phyloP scores from a whole-genome alignment of 2,329 filamentous ascomycete species.

The Xylaria arbuscula region DNA sequence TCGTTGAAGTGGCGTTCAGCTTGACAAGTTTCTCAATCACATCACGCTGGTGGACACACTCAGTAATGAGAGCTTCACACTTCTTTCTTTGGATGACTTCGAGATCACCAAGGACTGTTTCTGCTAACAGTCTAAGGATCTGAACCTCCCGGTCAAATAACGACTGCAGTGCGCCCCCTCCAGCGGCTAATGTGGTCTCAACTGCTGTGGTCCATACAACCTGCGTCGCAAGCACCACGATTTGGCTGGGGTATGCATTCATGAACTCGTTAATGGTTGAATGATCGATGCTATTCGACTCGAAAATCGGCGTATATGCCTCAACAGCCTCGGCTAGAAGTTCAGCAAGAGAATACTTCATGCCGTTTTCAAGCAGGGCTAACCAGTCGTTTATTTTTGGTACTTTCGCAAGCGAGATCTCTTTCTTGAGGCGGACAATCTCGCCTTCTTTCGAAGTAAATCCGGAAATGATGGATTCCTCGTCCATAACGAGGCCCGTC shows the following conservation, averaged over 20 bases:
- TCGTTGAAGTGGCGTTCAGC: constrained; percentile 77
- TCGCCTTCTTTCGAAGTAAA: constrained; percentile 97
- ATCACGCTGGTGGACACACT: constrained; percentile 97
- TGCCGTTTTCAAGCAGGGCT: constrained; percentile 88
- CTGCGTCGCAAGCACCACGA: constrained; percentile 94
- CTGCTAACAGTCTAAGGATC: constrained; percentile 85
- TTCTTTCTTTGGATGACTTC: constrained; percentile 90
- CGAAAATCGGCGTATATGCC: constrained; percentile 83
- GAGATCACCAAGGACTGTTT: constrained; percentile 89
- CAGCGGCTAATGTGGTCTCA: constrained; percentile 77
- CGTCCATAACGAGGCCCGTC: constrained; percentile 89
- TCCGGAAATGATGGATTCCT: constrained; percentile 87
- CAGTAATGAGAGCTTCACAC: constrained; percentile 98
- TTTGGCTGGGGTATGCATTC: constrained; percentile 86
- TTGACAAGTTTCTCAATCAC: constrained; percentile 87
- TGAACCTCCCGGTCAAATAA: constrained; percentile 86
- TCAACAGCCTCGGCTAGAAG: constrained; percentile 87
- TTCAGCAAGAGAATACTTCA: constrained; percentile 94
- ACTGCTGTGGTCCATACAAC: constrained; percentile 93
- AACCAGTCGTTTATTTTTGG: constrained; percentile 99
- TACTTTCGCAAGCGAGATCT: constrained; percentile 91
- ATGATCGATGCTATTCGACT: constrained; percentile 75
- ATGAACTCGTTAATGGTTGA: constrained; percentile 83
- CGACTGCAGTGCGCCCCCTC: constrained; percentile 73
- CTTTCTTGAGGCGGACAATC: constrained; percentile 84